Conservation (phyloP, 352 stramenopile species). For the Globisporangium rhizosaccharum region DNA sequence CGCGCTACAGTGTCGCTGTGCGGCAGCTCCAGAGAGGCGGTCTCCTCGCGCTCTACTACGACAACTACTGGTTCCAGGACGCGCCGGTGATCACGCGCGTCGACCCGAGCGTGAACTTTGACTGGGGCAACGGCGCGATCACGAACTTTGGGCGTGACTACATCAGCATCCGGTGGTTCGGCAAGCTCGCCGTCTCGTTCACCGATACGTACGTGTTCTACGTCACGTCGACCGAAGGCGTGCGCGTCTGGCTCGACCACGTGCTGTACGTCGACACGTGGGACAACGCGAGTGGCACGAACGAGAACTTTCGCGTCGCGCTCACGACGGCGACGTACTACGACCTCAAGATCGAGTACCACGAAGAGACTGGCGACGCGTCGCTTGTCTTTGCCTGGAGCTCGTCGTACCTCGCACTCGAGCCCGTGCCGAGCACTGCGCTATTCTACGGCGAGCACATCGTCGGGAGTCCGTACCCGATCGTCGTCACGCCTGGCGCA, state of each 20-base stretch:
- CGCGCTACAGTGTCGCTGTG: constrained; percentile 87
- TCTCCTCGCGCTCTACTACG: constrained; percentile 90
- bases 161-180: constrained; percentile 92
- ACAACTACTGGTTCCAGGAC: constrained; percentile 96
- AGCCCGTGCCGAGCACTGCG: constrained; percentile 72
- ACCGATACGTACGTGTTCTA: constrained; percentile 93
- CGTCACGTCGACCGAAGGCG: constrained; percentile 87
- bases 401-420: constrained; percentile 84
- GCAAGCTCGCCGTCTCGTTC: constrained; percentile 83
- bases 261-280: constrained; percentile 90
- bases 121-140: constrained; percentile 89
- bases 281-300: constrained; percentile 42
- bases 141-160: constrained; percentile 94
- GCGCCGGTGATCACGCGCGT: constrained; percentile 82
- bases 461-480: constrained; percentile 89
- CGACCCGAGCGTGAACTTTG: constrained; percentile 82
- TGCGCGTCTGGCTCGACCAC: constrained; percentile 93
- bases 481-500: constrained; percentile 87
- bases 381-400: constrained; percentile 89
- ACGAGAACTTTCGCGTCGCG: constrained; percentile 60
- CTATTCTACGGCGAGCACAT: constrained; percentile 92
- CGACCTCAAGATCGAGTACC: constrained; percentile 94
- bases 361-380: constrained; percentile 89
- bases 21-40: constrained; percentile 89
- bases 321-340: constrained; percentile 80